phyloP scores from a whole-genome alignment of 1,284 basidiomycete species.

The Pseudozyma hubeiensis region DNA sequence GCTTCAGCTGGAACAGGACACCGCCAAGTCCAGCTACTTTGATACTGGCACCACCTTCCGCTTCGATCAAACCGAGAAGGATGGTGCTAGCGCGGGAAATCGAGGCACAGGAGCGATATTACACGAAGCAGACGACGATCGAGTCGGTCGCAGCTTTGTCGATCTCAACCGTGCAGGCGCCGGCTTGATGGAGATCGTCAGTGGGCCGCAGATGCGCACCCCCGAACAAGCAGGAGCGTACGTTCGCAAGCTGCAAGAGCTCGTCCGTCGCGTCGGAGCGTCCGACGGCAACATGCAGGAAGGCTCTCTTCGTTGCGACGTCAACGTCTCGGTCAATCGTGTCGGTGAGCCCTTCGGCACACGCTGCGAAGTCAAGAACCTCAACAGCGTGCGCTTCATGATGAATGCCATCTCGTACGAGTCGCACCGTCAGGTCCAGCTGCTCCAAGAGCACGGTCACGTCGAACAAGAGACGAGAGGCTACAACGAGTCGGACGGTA shows the following conservation, averaged over 20 bases:
- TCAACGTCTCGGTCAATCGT: slow-evolving; percentile 81
- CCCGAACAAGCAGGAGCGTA: slow-evolving; percentile 93
- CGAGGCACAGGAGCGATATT: slow-evolving; percentile 1
- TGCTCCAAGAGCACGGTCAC: slow-evolving; percentile 72
- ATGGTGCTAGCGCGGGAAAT: not conserved
- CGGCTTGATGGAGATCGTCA: slow-evolving; percentile 95
- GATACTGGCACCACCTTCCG: slow-evolving; percentile 66
- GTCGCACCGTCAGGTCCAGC: slow-evolving; percentile 77
- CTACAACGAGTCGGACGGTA: slow-evolving; percentile 83
- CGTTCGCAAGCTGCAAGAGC: slow-evolving; percentile 82
- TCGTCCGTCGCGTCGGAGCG: slow-evolving; percentile 84
- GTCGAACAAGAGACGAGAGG: slow-evolving; percentile 90
- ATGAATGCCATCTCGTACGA: slow-evolving; percentile 85
- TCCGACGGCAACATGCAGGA: slow-evolving; percentile 98
- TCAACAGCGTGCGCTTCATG: slow-evolving; percentile 90
- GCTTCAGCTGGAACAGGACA: slow-evolving; percentile 96
- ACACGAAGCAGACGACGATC: slow-evolving; percentile 70
- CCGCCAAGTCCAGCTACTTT: slow-evolving; percentile 84
- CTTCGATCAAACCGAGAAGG: slow-evolving; percentile 5
- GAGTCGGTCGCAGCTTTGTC: slow-evolving; percentile 72
- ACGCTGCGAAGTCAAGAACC: slow-evolving; percentile 95
- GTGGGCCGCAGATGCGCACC: slow-evolving; percentile 88
- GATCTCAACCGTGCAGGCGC: slow-evolving; percentile 92
- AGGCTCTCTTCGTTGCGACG: slow-evolving; percentile 81
- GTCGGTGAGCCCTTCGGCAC: slow-evolving; percentile 78